Evolutionary conservation across 2,329 filamentous ascomycete species (phyloP).

Genomic region (Tolypocladium album): DNA sequence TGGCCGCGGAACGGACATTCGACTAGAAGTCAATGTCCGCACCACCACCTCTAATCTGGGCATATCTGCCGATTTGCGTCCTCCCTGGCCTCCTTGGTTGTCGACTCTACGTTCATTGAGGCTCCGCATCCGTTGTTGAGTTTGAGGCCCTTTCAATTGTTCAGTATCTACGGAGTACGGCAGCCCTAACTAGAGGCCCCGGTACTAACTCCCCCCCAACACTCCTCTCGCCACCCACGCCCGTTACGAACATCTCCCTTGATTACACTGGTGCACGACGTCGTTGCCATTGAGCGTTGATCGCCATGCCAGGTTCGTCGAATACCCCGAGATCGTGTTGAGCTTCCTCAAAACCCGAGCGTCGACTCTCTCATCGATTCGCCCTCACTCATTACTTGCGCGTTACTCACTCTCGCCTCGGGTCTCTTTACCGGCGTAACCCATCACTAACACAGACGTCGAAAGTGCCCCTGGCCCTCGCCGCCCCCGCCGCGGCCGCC

Average conservation of each 20-base stretch:
- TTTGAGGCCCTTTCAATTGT: too few species aligned
- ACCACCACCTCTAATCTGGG: not conserved
- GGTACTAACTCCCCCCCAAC: not conserved
- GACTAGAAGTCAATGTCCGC: not conserved
- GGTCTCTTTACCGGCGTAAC: not conserved
- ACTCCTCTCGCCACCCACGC: not conserved
- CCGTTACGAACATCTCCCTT: not conserved
- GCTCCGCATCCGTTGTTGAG: not conserved
- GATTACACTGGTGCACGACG: not conserved
- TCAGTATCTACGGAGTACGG: not conserved
- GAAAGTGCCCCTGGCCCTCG: conserved; percentile 35
- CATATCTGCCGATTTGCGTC: not conserved
- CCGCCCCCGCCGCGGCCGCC: conserved; percentile 52
- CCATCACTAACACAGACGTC: not conserved
- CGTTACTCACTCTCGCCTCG: not conserved
- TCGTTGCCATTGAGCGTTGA: not conserved
- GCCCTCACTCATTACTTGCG: not conserved
- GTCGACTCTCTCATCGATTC: not conserved
- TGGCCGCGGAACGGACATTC: not conserved
- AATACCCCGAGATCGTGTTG: too few species aligned
- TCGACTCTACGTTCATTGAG: not conserved
- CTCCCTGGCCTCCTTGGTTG: not conserved
- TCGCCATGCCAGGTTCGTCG: not conserved
- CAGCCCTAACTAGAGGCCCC: too few species aligned
- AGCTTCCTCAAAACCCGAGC: not conserved